These are phyloP conservation scores for Suhomyces ambrosiae DNA, from an alignment of 1,139 yeast genomes.

Conservation along the genomic window DNA sequence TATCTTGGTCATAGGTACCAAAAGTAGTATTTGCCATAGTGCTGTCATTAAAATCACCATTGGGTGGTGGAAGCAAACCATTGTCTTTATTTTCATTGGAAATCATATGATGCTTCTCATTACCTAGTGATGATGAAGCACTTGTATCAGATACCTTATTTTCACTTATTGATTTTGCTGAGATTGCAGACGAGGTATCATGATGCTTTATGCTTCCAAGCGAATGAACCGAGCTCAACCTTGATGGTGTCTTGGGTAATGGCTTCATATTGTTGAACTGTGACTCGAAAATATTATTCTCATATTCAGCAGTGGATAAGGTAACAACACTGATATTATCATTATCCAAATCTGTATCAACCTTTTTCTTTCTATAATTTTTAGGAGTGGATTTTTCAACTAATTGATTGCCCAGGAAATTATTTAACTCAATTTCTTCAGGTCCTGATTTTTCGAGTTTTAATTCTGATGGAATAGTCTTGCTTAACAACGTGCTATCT, in stretches of 20 bases:
- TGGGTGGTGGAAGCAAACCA: conserved; percentile 1
- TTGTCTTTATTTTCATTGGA: neutral
- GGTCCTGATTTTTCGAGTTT: neutral
- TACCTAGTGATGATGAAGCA: conserved; percentile 1
- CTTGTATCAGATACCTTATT: neutral
- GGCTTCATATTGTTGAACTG: conserved; percentile 44
- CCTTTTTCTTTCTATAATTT: neutral
- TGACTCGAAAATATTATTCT: conserved; percentile 53
- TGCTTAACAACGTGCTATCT: conserved; percentile 7
- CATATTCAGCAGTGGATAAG: conserved; percentile 55
- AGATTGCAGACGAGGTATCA: conserved; percentile 5
- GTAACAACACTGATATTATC: conserved; percentile 47
- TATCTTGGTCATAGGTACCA: neutral
- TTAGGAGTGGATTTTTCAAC: neutral
- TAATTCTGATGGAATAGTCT: conserved; percentile 4
- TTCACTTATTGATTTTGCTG: conserved; percentile 1
- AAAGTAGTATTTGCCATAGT: neutral
- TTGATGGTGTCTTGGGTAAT: conserved; percentile 29
- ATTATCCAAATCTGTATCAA: conserved; percentile 15
- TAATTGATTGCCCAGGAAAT: neutral
- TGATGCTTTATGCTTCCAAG: conserved; percentile 1
- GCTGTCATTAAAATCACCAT: neutral
- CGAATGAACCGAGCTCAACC: conserved; percentile 3
- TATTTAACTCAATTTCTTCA: neutral
- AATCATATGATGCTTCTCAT: conserved; percentile 1